Percentiles rank a stretch among this genome's conserved stretches.
Evolutionary conservation across 164 flowering plant genomes (phyloP).

Genomic region (Piper longum): DNA sequence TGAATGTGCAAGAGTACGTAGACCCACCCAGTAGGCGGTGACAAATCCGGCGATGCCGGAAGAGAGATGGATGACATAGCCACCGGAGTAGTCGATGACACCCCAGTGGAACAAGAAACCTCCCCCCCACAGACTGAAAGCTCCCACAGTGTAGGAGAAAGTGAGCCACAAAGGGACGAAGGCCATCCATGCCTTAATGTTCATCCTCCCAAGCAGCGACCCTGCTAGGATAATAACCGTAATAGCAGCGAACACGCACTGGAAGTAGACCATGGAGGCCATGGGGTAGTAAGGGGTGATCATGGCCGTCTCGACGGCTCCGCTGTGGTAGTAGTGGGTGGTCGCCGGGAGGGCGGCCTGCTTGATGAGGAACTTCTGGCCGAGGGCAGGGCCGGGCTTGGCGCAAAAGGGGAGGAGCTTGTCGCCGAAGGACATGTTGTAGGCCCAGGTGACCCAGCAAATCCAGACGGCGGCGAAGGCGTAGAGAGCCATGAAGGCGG

Average conservation of each 20-base stretch:
- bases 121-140: conserved; percentile 12
- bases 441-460: conserved; percentile 13
- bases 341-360: conserved; percentile 10
- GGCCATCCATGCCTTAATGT: conserved; percentile 13
- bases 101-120: conserved; percentile 15
- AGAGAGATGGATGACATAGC: conserved; percentile 13
- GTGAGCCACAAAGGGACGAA: conserved; percentile 15
- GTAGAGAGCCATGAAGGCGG: conserved; percentile 16
- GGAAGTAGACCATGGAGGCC: conserved; percentile 15
- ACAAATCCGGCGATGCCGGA: conserved; percentile 12
- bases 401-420: conserved; percentile 14
- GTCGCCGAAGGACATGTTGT: conserved; percentile 13
- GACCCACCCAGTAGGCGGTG: conserved; percentile 13
- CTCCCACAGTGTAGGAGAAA: conserved; percentile 13
- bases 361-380: conserved; percentile 11
- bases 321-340: conserved; percentile 8
- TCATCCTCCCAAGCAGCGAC: conserved; percentile 11
- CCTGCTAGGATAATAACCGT: conserved; percentile 10
- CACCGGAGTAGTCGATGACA: conserved; percentile 12
- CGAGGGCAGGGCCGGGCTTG: conserved; percentile 12
- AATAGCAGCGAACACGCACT: conserved; percentile 13
- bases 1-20: background rate
- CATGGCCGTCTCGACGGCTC: conserved; percentile 9
- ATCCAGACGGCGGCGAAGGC: conserved; percentile 14
- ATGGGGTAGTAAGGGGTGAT: conserved; percentile 10